Evolutionary conservation across 371 early-diverging fungal genomes (phyloP).

Genomic region (Dichotomocladium elegans): DNA sequence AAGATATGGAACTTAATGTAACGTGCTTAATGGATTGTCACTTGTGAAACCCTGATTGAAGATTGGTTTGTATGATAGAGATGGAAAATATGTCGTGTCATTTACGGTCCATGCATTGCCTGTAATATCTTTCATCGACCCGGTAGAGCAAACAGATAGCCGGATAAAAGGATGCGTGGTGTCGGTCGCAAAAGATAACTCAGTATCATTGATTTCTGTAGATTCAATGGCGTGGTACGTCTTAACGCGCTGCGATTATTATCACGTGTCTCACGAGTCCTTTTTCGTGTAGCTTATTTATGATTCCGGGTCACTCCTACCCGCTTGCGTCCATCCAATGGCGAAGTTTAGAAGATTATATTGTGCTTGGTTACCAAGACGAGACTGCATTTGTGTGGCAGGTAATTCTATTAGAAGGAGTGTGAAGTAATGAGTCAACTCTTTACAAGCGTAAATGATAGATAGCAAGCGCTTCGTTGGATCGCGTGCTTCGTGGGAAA

Average conservation of each 20-base stretch:
- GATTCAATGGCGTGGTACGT: conserved; percentile 72
- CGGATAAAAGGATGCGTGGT: conserved; percentile 59
- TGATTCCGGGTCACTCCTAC: conserved; percentile 57
- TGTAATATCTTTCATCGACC: conserved; percentile 58
- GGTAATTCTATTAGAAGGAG: conserved; percentile 28
- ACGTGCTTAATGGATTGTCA: conserved; percentile 5
- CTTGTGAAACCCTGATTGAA: background rate
- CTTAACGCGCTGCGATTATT: background rate
- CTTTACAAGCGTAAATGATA: conserved; percentile 9
- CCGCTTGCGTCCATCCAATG: conserved; percentile 61
- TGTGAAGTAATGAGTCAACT: background rate
- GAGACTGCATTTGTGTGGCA: conserved; percentile 75
- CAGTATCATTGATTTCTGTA: conserved; percentile 66
- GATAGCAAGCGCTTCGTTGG: conserved; percentile 75
- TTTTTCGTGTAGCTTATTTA: conserved; percentile 43
- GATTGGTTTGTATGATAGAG: conserved; percentile 21
- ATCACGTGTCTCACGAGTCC: background rate
- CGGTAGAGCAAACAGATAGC: conserved; percentile 56
- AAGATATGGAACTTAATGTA: conserved; percentile 79
- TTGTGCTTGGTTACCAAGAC: conserved; percentile 64
- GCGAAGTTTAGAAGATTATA: conserved; percentile 64
- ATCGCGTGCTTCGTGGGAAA: conserved; percentile 60
- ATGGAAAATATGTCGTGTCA: conserved; percentile 61
- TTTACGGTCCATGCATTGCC: conserved; percentile 61
- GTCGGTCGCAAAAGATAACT: conserved; percentile 68